phyloP scores from a whole-genome alignment of 176 grass and related monocot species.

The Secale cereale region DNA sequence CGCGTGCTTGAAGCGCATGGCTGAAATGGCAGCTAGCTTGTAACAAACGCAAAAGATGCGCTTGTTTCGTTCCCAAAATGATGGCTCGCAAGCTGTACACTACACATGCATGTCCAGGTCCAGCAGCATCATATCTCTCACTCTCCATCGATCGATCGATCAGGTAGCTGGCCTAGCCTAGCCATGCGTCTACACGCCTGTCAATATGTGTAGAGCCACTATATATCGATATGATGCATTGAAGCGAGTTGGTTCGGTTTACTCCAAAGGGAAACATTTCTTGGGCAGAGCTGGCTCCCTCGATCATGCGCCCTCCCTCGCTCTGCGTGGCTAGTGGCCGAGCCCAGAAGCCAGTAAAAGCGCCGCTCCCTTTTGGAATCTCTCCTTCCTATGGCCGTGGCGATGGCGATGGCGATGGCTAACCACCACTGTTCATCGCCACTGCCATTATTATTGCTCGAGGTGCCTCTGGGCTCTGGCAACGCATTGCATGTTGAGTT shows the following conservation, averaged over 20 bases:
- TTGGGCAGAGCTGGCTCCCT: not conserved
- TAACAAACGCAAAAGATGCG: constrained; percentile 46
- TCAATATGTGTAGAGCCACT: not conserved
- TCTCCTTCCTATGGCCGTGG: not conserved
- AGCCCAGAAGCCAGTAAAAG: constrained; percentile 41
- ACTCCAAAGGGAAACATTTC: constrained; percentile 4
- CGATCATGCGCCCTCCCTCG: not conserved
- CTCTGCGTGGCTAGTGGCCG: constrained; percentile 9
- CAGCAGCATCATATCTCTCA: not conserved
- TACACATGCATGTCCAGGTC: not conserved
- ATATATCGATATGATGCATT: constrained; percentile 6
- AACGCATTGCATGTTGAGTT: not conserved
- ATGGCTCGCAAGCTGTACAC: not conserved
- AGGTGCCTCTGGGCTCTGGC: not conserved
- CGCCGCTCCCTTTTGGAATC: constrained; percentile 23
- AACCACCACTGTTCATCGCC: constrained; percentile 37
- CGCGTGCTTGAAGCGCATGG: not conserved
- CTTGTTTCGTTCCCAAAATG: constrained; percentile 14
- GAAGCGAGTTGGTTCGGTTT: constrained; percentile 42
- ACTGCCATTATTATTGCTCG: not conserved
- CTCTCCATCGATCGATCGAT: not conserved
- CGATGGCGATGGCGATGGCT: constrained; percentile 39
- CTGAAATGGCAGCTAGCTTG: constrained; percentile 33
- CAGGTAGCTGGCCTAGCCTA: not conserved
- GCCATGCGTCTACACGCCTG: not conserved